A percentile compares a stretch with the other conserved stretches of the same genome.
Conservation (phyloP, 129 eudicot genomes). For the Flaveria sonorensis region DNA sequence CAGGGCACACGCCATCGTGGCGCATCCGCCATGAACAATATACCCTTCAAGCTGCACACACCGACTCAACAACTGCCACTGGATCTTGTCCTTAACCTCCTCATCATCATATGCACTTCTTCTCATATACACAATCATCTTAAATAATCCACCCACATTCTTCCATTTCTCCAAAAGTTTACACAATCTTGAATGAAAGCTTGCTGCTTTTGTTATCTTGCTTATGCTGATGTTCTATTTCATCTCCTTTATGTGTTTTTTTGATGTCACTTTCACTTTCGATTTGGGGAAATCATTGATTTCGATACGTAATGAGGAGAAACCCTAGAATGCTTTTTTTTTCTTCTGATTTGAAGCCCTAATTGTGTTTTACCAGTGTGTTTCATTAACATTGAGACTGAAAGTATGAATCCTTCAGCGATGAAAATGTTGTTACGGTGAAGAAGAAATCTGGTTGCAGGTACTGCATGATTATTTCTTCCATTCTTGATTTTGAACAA, state of each 20-base stretch:
- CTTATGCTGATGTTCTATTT: neutral
- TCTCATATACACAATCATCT: conserved; percentile 9
- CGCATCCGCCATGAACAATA: conserved; percentile 17
- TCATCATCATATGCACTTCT: conserved; percentile 3
- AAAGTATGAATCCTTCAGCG: conserved; percentile 12
- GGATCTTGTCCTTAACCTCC: conserved; percentile 18
- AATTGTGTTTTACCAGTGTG: too few species aligned
- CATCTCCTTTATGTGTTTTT: neutral
- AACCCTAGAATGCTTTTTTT: too few species aligned
- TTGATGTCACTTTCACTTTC: neutral
- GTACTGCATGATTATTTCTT: conserved; percentile 16
- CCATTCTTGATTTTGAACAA: neutral
- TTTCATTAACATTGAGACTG: neutral
- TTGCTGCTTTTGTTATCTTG: neutral
- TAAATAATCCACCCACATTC: neutral
- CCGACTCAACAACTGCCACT: conserved; percentile 20
- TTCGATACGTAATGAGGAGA: neutral
- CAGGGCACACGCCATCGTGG: conserved; percentile 49
- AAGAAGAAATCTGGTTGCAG: conserved; percentile 35
- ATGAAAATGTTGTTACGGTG: conserved; percentile 2
- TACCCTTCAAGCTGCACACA: conserved; percentile 20
- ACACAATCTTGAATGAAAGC: neutral
- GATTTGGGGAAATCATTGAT: neutral
- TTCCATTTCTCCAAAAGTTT: neutral
- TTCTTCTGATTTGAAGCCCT: too few species aligned